phyloP scores from a whole-genome alignment of 202 grass and related monocot species.

The Cymbopogon flexuosus region DNA sequence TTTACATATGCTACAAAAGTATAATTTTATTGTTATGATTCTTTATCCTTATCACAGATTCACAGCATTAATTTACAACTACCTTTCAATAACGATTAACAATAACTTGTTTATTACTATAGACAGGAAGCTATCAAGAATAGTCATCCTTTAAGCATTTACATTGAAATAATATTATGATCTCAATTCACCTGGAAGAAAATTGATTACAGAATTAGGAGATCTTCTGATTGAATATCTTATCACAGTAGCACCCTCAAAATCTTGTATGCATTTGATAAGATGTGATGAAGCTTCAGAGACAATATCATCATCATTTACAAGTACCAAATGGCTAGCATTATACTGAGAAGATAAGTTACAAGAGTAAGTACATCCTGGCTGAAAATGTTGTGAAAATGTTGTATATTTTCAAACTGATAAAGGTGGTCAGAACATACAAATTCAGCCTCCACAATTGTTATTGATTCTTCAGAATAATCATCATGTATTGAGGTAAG shows the following conservation, averaged over 20 bases:
- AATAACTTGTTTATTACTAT: neutral
- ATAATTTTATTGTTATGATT: constrained; percentile 30
- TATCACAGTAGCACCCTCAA: constrained; percentile 60
- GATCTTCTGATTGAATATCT: constrained; percentile 47
- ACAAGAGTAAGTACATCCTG: constrained; percentile 28
- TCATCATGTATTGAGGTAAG: constrained; percentile 73
- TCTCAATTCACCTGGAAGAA: constrained; percentile 55
- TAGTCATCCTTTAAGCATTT: neutral
- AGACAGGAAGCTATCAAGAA: neutral
- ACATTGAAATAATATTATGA: too few species aligned
- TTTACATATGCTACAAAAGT: neutral
- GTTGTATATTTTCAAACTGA: neutral
- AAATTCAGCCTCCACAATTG: constrained; percentile 75
- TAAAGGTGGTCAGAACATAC: constrained; percentile 44
- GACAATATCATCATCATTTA: constrained; percentile 66
- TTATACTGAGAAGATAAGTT: constrained; percentile 48
- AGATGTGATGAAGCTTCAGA: constrained; percentile 50
- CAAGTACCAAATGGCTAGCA: constrained; percentile 48
- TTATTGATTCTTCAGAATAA: constrained; percentile 54
- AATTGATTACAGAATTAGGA: constrained; percentile 61
- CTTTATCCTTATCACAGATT: neutral
- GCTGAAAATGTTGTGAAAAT: neutral
- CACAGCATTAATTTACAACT: neutral
- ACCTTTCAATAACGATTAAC: neutral
- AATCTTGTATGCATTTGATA: constrained; percentile 56